Evolutionary conservation across 345 rosid genomes (phyloP).

Genomic region (Fremontodendron californicum): DNA sequence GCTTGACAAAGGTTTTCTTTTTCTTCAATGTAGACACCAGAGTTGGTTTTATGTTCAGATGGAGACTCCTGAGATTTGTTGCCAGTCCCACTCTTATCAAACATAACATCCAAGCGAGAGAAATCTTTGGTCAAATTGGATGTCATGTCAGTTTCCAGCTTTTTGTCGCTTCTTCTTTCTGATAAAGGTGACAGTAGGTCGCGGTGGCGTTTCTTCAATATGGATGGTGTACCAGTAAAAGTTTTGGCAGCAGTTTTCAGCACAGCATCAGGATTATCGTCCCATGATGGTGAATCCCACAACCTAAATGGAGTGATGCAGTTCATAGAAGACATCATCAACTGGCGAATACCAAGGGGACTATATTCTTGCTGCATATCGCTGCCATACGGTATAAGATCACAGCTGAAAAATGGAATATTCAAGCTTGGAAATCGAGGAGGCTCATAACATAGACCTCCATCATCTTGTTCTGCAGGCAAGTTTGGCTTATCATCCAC

Average conservation of each 20-base stretch:
- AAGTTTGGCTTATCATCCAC: conserved; percentile 32
- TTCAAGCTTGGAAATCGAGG: conserved; percentile 96
- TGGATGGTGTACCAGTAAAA: conserved; percentile 74
- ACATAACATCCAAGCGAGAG: conserved; percentile 78
- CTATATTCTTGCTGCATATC: conserved; percentile 91
- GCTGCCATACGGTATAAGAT: conserved; percentile 70
- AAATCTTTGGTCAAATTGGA: conserved; percentile 68
- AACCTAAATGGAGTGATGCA: conserved; percentile 82
- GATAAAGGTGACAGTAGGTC: conserved; percentile 86
- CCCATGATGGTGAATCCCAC: conserved; percentile 84
- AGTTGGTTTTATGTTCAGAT: conserved; percentile 26
- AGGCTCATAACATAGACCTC: conserved; percentile 91
- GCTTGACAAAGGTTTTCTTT: conserved; percentile 45
- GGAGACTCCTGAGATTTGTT: conserved; percentile 37
- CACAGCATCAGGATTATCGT: conserved; percentile 66
- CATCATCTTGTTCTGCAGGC: conserved; percentile 44
- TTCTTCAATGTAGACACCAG: conserved; percentile 34
- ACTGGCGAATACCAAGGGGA: conserved; percentile 95
- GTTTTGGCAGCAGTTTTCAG: conserved; percentile 75
- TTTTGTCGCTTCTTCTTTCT: conserved; percentile 71
- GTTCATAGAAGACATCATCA: conserved; percentile 82
- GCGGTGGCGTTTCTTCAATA: conserved; percentile 76
- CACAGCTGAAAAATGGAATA: conserved; percentile 93
- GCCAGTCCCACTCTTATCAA: conserved; percentile 46
- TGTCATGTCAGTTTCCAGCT: conserved; percentile 69